Conservation (phyloP, 2,329 filamentous ascomycete species). For the Hypomyces perniciosus region DNA sequence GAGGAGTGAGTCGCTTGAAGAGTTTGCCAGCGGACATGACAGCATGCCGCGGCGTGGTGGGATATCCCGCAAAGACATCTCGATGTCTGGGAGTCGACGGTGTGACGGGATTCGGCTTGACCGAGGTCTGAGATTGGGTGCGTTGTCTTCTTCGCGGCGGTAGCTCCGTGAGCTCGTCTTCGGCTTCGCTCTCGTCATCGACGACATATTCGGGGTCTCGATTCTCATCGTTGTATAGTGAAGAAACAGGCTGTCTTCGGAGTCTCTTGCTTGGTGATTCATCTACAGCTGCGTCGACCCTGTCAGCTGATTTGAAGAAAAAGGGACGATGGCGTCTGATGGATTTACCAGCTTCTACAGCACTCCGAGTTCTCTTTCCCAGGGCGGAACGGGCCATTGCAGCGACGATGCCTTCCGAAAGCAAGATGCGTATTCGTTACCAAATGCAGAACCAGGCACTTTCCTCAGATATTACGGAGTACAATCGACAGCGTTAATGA, state of each 20-base stretch:
- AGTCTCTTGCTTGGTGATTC: slow-evolving; percentile 40
- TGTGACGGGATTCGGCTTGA: slow-evolving; percentile 50
- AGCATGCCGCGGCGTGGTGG: slow-evolving; percentile 76
- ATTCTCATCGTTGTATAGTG: slow-evolving; percentile 61
- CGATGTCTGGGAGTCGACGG: slow-evolving; percentile 72
- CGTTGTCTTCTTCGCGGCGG: slow-evolving; percentile 23
- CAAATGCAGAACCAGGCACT: slow-evolving; percentile 14
- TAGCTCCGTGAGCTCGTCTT: slow-evolving; percentile 32
- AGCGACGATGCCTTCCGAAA: slow-evolving; percentile 13
- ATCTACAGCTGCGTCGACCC: slow-evolving; percentile 17
- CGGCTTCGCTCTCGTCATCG: slow-evolving; percentile 38
- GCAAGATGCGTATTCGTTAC: background rate
- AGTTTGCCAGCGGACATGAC: slow-evolving; percentile 71
- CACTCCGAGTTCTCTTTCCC: slow-evolving; percentile 30
- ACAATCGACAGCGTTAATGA: no score
- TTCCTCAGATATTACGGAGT: slow-evolving; percentile 6
- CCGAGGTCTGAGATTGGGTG: slow-evolving; percentile 25
- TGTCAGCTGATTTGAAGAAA: background rate
- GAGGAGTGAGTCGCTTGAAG: slow-evolving; percentile 71
- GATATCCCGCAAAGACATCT: slow-evolving; percentile 67
- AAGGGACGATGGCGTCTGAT: background rate
- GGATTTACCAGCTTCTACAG: slow-evolving; percentile 26
- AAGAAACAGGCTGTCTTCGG: slow-evolving; percentile 35
- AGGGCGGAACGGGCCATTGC: slow-evolving; percentile 26
- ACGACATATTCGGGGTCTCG: slow-evolving; percentile 38